Evolutionary conservation across 2,329 filamentous ascomycete species (phyloP), one percentile per base, ranked within the genome.

Genomic region (Calonectria naviculata): DNA sequence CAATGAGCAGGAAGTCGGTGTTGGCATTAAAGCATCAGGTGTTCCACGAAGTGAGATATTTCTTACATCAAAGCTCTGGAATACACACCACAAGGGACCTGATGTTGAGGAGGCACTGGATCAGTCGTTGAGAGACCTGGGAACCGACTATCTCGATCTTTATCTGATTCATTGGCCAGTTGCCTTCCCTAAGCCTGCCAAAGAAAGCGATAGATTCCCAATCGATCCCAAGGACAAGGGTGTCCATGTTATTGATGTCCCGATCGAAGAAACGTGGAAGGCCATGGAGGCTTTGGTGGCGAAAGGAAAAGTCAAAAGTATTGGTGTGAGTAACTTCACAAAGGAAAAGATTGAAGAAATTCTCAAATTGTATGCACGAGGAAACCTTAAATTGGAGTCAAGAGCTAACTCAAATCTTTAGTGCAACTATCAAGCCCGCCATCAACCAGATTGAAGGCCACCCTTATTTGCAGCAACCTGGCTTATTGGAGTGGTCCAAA

Each of bases 61-160:
- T 79, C 81, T 89, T 34, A 91, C 89, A 15, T 87, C 86, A 70
- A 91, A 91, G 82, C 83, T 91, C 17, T 91, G 88, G 89, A 90
- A 90, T 81, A 88, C 84, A 9, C 83, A 87, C 46, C 87, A 89
- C 73, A 80, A 81, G 34, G 82, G 83, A 0, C 79, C 85, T 34
- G 81, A 87, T 71, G 84, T 89, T 26, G 84, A 86, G 69, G 78
- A 81, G 36, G 86, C 83, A 8, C 78, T 89, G 26, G 81, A 88
- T 73, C 81, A 83, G 71, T 85, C 85, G 2, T 78, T 89, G 61
- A 79, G 82, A 67, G 85, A 88, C 54, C 80, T 89, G 13, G 82
- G 84, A 41, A 85, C 84, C 0, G 85, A 87, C 63, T 89, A 89
- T 73, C 77, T 89, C 36, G 88, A 89, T 71, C 76, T 88, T 2